Base-by-base conservation (phyloP, 108 stramenopile species). In the Cyclotella distinguenda region DNA sequence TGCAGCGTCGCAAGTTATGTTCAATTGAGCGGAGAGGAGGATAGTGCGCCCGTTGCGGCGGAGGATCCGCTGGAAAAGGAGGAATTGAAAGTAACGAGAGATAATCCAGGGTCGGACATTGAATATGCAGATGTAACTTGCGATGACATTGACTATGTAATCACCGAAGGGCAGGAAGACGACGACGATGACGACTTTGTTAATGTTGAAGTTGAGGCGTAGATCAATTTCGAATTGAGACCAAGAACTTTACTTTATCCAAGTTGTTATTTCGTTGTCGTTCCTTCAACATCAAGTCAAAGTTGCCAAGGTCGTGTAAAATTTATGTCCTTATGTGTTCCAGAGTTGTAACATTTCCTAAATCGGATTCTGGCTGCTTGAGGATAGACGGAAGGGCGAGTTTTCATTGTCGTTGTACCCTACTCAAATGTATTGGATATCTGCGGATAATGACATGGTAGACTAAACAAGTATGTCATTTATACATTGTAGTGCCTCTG, bases 71-170 rank as follows among this genome's bases (percentile, higher is more conserved):
- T 8, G 11, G 26, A 52, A 8, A 9, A 52, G 50, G 15, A 25
- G 10, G 23, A 52, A 52, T 27, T 52, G 28, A 28, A 52, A 16
- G 40, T 5, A 27, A 52, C 3, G 1, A 12, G 10, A 52, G 28
- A 52, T 16, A 22, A n/a, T 31, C 28, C 30, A 28, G 50, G n/a
- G 1, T 31, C 50, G 21, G 50, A 52, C 13, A 30, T 32, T 9
- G 50, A 52, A n/a, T 28, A 31, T 52, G 28, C n/a, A n/a, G n/a
- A n/a, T n/a, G 31, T 52, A 30, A 52, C 50, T 28, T 27, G 31
- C 31, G 50, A 52, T 52, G 50, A 52, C 8, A 52, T 32, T 31
- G 50, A 52, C 6, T 52, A 52, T 52, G 50, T 52, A 6, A 27
- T 52, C 11, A 30, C 50, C 15, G 50, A 52, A 12, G 50, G 31